Evolutionary conservation across 176 grass and related monocot species (phyloP).

Genomic region (Triticum urartu): DNA sequence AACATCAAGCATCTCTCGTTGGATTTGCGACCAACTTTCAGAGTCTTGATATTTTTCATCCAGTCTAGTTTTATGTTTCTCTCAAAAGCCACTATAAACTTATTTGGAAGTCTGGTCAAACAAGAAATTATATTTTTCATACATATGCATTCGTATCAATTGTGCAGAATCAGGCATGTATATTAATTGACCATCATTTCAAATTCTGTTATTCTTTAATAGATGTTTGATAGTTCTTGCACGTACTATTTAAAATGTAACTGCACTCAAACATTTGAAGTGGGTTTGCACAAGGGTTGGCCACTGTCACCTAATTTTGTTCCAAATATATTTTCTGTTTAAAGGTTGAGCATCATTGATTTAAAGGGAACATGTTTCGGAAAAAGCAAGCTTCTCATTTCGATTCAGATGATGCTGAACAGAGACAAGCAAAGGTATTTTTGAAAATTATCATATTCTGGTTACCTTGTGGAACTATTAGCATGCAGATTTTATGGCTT

Average conservation of each 20-base stretch:
- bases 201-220: not conserved
- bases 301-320: not conserved
- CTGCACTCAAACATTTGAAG: not conserved
- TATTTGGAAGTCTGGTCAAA: not conserved
- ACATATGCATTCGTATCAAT: not conserved
- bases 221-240: not conserved
- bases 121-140: not conserved
- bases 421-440: conserved; percentile 59
- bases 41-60: not conserved
- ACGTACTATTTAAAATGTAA: not conserved
- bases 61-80: not conserved
- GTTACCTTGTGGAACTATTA: conserved; percentile 12
- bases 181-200: not conserved
- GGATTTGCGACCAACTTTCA: not conserved
- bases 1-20: not conserved
- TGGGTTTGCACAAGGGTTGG: not conserved
- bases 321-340: not conserved
- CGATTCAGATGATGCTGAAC: conserved; percentile 34
- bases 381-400: conserved; percentile 51
- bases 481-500: not conserved
- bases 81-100: not conserved
- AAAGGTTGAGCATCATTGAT: conserved; percentile 19
- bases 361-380: conserved; percentile 64
- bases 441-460: conserved; percentile 3
- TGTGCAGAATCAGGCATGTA: not conserved